Evolutionary conservation across 345 rosid genomes (phyloP), one percentile per base, ranked within the genome.

Genomic region (Citrus reticulata): DNA sequence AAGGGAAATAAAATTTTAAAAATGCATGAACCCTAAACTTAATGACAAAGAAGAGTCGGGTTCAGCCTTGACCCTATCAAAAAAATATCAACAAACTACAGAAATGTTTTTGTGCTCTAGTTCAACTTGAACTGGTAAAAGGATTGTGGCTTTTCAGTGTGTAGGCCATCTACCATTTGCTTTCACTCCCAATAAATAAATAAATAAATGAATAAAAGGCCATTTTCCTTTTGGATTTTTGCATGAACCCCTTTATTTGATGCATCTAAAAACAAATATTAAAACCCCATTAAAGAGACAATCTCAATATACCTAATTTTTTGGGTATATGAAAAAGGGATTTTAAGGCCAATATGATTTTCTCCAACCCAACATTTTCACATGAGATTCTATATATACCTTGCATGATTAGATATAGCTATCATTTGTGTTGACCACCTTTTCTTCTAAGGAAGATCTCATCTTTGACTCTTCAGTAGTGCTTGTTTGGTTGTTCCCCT

Each of bases 351-450:
- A 46, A 74, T 77, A 68, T 86, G 83, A 87, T 86, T 85, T 80
- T 90, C 84, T 77, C 82, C 85, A 35, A 73, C 71, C 92, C 87
- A 89, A 85, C 90, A 93, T 70, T 84, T 85, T 86, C 90, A 88
- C 92, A 87, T 88, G 93, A 92, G 86, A 87, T 77, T 92, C 89
- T 89, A 80, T 88, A 87, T 88, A 78, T 70, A 88, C 88, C 85
- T 25, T 63, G 77, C 68, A 40, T 87, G 78, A 92, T 89, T 87
- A 79, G 80, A 72, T 75, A 63, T 76, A 75, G 72, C 84, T 32
- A 88, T 91, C 84, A 91, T 94, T 94, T 93, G 88, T 55, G 90
- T 94, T 94, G 98, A 92, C 95, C 77, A 86, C 97, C 85, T 92
- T 92, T 87, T 80, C 75, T 71, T 81, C 81, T 58, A 49, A 77